A percentile compares a stretch with the other conserved stretches of the same genome.
phyloP scores from a whole-genome alignment of 768 basidiomycete genomes.

The Lactarius pseudohatsudake region DNA sequence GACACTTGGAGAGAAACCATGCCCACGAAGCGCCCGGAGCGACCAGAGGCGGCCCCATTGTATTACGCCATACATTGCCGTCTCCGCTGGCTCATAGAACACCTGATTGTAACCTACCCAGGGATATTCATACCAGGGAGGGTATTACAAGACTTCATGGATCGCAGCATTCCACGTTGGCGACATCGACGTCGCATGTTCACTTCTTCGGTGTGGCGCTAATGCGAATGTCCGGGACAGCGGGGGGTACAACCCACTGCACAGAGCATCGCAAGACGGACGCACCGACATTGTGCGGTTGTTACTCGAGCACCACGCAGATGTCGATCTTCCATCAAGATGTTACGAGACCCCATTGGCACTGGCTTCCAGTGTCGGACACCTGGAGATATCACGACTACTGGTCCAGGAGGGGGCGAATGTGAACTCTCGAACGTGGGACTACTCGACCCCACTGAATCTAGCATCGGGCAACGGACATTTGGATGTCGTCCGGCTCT shows the following conservation, averaged over 20 bases:
- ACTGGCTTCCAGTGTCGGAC: too few relatives aligned
- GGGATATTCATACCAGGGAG: conserved; percentile 1
- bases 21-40: background rate
- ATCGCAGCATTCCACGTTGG: background rate
- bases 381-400: too few relatives aligned
- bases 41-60: background rate
- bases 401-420: too few relatives aligned
- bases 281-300: background rate
- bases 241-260: background rate
- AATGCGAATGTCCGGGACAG: background rate
- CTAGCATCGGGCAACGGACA: too few relatives aligned
- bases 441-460: too few relatives aligned
- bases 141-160: background rate
- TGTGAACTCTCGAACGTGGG: too few relatives aligned
- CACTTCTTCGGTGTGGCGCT: background rate
- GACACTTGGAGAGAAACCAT: background rate
- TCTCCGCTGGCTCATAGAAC: background rate
- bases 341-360: too few relatives aligned
- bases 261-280: background rate
- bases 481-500: too few relatives aligned
- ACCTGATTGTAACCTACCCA: background rate
- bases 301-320: conserved; percentile 7
- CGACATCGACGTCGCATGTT: background rate
- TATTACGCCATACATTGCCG: conserved; percentile 1
- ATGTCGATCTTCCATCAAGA: background rate